phyloP scores from a whole-genome alignment of 306 rosid species.

The Mimosa pudica region DNA sequence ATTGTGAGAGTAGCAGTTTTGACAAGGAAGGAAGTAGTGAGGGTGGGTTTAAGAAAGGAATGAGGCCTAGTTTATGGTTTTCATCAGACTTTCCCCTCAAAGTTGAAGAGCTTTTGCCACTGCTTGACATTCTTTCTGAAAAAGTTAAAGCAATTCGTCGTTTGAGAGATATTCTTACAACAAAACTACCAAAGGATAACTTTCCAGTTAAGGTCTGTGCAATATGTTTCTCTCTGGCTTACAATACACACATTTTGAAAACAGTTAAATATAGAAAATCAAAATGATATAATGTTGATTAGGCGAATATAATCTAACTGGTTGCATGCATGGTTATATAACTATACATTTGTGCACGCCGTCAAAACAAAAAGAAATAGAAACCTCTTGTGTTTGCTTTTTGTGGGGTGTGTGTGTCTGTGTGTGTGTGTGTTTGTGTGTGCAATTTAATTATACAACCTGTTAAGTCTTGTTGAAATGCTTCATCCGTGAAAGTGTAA shows the following conservation, averaged over 20 bases:
- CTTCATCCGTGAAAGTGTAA: neutral
- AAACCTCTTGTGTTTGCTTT: neutral
- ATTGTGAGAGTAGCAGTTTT: slow-evolving; percentile 37
- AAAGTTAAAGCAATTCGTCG: slow-evolving; percentile 92
- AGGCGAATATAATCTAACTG: neutral
- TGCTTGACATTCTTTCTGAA: slow-evolving; percentile 90
- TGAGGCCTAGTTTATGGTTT: slow-evolving; percentile 89
- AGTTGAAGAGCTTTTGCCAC: slow-evolving; percentile 77
- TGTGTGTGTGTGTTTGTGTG: neutral
- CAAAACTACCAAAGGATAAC: slow-evolving; percentile 84
- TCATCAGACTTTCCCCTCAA: slow-evolving; percentile 76
- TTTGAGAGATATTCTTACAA: slow-evolving; percentile 85
- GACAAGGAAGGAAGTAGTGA: slow-evolving; percentile 53
- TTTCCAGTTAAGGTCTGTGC: slow-evolving; percentile 90
- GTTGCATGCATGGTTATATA: neutral
- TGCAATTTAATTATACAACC: neutral
- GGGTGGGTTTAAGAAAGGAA: slow-evolving; percentile 66
- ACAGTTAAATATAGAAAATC: neutral
- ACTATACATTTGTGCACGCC: neutral
- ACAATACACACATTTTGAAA: neutral
- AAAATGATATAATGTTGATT: neutral
- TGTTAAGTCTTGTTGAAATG: neutral
- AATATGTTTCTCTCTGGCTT: neutral
- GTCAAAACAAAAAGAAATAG: neutral
- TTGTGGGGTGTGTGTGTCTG: too few species aligned